Evolutionary conservation across 2,329 filamentous ascomycete species (phyloP), one percentile per base, ranked within the genome.

Genomic region (Lecanicillium sp.): DNA sequence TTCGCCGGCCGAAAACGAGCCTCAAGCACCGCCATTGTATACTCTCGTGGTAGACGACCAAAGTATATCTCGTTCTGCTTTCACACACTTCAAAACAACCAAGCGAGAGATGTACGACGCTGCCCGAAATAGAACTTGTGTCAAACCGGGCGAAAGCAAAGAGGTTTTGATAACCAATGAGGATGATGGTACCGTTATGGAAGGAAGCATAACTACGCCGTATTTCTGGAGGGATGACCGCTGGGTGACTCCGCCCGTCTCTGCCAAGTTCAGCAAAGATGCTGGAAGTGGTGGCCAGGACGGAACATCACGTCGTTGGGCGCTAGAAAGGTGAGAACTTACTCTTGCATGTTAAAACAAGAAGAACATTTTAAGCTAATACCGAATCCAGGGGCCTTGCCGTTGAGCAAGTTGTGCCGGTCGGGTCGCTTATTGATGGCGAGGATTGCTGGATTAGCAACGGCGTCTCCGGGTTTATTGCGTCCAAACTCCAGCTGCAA

Each of bases 381-480:
- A n/a, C 7, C n/a, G 8, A 25, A 7, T 14, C 22, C 35, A 75
- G 71, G 42, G 64, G 62, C 1, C 62, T 92, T 32, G 88, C 75
- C 38, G 66, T 71, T 20, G 84, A 94, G 53, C 73, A 78, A 45
- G 58, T 64, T 3, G 66, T 95, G 13, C 58, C 57, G n/a, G 66
- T 65, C 3, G 62, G 70, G 11, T 78, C 78, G 6, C 57, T 95
- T 11, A 54, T 68, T 4, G 69, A 85, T 46, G 85, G 81, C 1
- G 89, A 95, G 57, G 71, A 80, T 38, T 83, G 89, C 45, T 94
- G 87, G 84, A 63, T 95, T 38, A 95, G 88, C 58, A 95, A 90
- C 58, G 88, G 85, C 0, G 83, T 90, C 2, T 74, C 83, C 46
- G 90, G 90, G 0, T 95, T 94, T 48, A 67, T 80, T 11, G 64